A percentile compares a stretch with the other conserved stretches of the same genome.
Conservation (phyloP, 148 eudicot genomes). For the Nepenthes mirabilis region DNA sequence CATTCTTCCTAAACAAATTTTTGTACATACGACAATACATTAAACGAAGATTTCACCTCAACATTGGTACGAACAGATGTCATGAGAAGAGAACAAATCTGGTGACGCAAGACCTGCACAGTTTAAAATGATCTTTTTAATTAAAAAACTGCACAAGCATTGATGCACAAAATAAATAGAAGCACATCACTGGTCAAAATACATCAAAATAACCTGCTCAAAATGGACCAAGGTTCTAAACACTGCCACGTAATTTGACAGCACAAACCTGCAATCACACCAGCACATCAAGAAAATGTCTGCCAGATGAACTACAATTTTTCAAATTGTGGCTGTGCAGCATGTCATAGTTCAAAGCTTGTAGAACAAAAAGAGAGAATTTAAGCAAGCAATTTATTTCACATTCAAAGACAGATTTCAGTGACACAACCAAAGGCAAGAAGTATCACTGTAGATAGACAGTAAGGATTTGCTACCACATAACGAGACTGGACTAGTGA, state of each 20-base stretch:
- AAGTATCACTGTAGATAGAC: no score
- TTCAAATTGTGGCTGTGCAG: no score
- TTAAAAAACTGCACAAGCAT: slow-evolving; percentile 1
- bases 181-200: background rate
- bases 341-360: no score
- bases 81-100: slow-evolving; percentile 97
- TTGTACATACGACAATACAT: background rate
- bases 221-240: slow-evolving; percentile 75
- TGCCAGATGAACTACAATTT: no score
- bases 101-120: slow-evolving; percentile 81
- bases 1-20: background rate
- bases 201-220: slow-evolving; percentile 51
- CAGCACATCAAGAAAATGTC: no score
- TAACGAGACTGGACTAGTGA: no score
- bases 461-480: no score
- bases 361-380: no score
- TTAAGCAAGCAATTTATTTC: no score
- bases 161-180: background rate
- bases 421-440: no score
- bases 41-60: slow-evolving; percentile 40
- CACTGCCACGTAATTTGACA: slow-evolving; percentile 76
- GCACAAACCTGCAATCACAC: slow-evolving; percentile 58
- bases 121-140: slow-evolving; percentile 17
- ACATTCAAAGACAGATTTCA: no score
- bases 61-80: slow-evolving; percentile 95